A percentile compares a stretch with the other conserved stretches of the same genome.
phyloP scores from a whole-genome alignment of 2,329 filamentous ascomycete species.

The Coleophoma eucalyptorum region DNA sequence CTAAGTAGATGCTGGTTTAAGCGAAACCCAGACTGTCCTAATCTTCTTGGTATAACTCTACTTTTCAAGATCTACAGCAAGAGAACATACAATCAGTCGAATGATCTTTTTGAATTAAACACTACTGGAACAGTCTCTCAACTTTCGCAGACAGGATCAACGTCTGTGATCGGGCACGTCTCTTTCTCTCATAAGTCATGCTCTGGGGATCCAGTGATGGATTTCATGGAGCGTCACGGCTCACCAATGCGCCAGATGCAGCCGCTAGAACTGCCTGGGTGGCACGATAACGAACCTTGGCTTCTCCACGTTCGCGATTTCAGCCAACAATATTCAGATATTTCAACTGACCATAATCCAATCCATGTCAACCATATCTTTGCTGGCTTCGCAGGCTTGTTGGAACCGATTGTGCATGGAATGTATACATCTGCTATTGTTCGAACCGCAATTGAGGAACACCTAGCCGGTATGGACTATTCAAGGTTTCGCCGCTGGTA shows the following conservation, averaged over 20 bases:
- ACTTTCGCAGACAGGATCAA: not conserved
- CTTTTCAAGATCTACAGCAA: not conserved
- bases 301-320: constrained; percentile 8
- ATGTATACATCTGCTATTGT: constrained; percentile 30
- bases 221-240: not conserved
- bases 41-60: not conserved
- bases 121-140: not conserved
- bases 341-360: constrained; percentile 35
- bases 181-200: not conserved
- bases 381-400: constrained; percentile 29
- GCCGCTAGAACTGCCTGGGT: not conserved
- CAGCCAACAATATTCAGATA: constrained; percentile 18
- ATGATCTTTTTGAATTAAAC: not conserved
- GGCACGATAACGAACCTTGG: not conserved
- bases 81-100: not conserved
- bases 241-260: not conserved
- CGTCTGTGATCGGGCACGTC: not conserved
- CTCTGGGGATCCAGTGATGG: not conserved
- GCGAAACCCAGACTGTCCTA: not conserved
- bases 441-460: not conserved
- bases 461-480: not conserved
- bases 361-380: constrained; percentile 34
- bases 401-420: constrained; percentile 35
- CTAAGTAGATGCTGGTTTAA: not conserved
- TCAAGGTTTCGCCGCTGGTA: not conserved